Percentiles rank a stretch among this genome's conserved stretches.
Conservation (phyloP, 495 filamentous ascomycete species). For the Penicillium lividum region DNA sequence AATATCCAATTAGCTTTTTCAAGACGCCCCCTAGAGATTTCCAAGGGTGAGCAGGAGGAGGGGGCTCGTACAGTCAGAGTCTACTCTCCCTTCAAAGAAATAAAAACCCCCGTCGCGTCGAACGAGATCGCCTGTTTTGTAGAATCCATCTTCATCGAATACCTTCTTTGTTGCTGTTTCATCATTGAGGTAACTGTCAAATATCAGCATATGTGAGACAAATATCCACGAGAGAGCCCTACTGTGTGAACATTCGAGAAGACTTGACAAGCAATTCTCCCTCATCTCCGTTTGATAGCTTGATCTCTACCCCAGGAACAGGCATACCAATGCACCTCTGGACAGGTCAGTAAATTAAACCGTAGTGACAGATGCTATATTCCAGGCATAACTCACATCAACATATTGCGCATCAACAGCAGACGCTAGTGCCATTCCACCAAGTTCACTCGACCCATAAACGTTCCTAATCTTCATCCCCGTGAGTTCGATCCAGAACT, state of each 20-base stretch:
- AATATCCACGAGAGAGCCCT: constrained; percentile 5
- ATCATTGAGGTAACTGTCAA: constrained; percentile 9
- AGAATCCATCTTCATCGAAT: constrained; percentile 14
- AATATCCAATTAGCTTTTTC: too few relatives aligned
- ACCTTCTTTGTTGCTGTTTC: constrained; percentile 6
- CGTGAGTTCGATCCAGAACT: constrained; percentile 10
- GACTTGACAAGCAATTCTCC: constrained; percentile 11
- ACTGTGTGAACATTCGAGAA: constrained; percentile 11
- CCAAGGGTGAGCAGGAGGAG: too few relatives aligned
- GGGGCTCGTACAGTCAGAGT: constrained; percentile 12
- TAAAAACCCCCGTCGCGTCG: constrained; percentile 8
- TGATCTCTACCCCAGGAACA: constrained; percentile 1
- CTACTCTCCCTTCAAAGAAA: constrained; percentile 10
- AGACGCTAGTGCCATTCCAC: constrained; percentile 2
- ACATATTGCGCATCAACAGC: not conserved
- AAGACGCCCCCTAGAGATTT: too few relatives aligned
- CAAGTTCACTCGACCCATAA: constrained; percentile 10
- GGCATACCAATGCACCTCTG: constrained; percentile 8
- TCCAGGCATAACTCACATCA: constrained; percentile 6
- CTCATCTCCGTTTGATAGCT: constrained; percentile 9
- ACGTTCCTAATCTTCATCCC: constrained; percentile 9
- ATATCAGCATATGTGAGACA: constrained; percentile 11
- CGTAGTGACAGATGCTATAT: too few relatives aligned
- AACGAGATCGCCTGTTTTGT: constrained; percentile 13
- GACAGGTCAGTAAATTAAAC: constrained; percentile 7